Conservation (phyloP, 2,329 filamentous ascomycete species). For the Botryotinia convoluta region DNA sequence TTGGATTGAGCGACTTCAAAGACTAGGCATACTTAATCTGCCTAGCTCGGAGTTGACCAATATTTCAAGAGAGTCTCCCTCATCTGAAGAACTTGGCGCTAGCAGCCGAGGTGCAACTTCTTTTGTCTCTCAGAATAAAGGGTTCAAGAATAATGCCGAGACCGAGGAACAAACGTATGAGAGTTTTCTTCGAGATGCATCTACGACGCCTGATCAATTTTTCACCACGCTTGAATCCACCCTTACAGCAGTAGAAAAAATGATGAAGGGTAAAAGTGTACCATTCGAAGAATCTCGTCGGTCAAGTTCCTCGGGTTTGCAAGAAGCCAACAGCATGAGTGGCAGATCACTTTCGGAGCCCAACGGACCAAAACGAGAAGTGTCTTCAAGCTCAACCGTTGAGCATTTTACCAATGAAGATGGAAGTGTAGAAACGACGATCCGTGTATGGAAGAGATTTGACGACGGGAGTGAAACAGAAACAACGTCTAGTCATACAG, state of each 20-base stretch:
- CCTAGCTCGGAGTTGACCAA: neutral
- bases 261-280: neutral
- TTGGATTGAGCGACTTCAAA: conserved; percentile 26
- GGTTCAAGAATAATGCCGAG: conserved; percentile 12
- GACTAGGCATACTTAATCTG: conserved; percentile 16
- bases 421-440: conserved; percentile 24
- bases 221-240: conserved; percentile 8
- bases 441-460: conserved; percentile 21
- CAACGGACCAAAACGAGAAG: conserved; percentile 5
- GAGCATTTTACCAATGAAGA: conserved; percentile 23
- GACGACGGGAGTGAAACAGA: conserved; percentile 24
- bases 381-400: conserved; percentile 23
- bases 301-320: neutral
- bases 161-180: conserved; percentile 38
- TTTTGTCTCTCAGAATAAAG: neutral
- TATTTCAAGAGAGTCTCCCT: neutral
- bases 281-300: neutral
- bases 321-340: neutral
- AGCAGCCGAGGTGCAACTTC: neutral
- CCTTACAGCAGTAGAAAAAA: conserved; percentile 8
- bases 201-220: conserved; percentile 7
- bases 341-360: neutral
- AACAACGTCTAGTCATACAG: conserved; percentile 18
- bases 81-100: neutral
- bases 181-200: conserved; percentile 21